Evolutionary conservation across 129 eudicot genomes (phyloP).

Genomic region (Flaveria robusta): DNA sequence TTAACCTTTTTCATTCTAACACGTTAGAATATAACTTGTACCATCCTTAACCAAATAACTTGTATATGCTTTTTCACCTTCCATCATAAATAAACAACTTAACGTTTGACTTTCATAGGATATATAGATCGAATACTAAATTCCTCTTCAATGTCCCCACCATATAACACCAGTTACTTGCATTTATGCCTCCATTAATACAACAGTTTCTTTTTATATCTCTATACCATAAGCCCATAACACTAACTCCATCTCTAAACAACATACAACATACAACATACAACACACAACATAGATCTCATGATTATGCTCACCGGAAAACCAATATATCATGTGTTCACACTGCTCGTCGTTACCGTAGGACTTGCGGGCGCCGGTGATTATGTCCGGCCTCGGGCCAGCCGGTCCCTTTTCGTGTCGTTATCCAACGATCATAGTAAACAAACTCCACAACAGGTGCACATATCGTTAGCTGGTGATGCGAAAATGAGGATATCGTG

Average conservation of each 20-base stretch:
- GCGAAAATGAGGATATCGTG: constrained; percentile 67
- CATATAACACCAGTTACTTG: background rate
- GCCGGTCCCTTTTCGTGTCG: constrained; percentile 18
- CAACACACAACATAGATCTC: background rate
- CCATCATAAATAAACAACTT: constrained; percentile 29
- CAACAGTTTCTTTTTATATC: constrained; percentile 16
- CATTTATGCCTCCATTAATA: constrained; percentile 25
- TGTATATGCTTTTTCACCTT: constrained; percentile 3
- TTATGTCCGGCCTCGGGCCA: constrained; percentile 37
- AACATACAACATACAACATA: constrained; percentile 15
- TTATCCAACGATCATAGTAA: background rate
- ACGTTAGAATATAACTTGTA: constrained; percentile 11
- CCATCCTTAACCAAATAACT: constrained; percentile 13
- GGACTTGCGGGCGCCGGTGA: constrained; percentile 4
- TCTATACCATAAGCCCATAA: background rate
- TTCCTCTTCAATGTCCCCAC: constrained; percentile 5
- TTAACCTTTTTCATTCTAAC: background rate
- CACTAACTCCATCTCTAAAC: background rate
- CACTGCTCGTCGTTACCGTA: background rate
- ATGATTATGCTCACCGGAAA: background rate
- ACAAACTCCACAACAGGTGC: constrained; percentile 43
- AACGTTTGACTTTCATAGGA: constrained; percentile 36
- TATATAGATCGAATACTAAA: background rate
- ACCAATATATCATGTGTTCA: constrained; percentile 10
- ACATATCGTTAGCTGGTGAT: constrained; percentile 56